Base-by-base conservation (phyloP, 2,329 filamentous ascomycete species). In the Xylariaceae sp. region DNA sequence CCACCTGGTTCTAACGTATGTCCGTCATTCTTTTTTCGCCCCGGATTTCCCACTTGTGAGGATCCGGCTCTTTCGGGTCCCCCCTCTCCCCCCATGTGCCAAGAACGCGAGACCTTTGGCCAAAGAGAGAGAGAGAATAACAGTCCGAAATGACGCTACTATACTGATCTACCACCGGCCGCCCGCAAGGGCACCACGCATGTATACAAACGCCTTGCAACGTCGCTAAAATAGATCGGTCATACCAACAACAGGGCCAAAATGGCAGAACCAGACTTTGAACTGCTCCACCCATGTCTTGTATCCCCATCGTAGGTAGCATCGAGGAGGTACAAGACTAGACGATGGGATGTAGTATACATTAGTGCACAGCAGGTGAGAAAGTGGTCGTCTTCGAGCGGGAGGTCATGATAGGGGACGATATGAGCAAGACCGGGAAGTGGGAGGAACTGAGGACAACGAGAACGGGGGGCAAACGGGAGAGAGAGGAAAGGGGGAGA, bases 161-260 rank as follows among this genome's bases (percentile, higher is more conserved):
- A 62, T 56, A 53, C 55, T 30, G 49, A 58, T 58, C 59, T 54
- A 35, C 62, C 50, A 23, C 53, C 23, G 23, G 23, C 23, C 23
- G 23, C 4, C 48, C 50, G 47, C 37, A 53, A 58, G 53, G 58
- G 54, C 50, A 58, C 17, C 49, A 53, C 55, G 55, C 61, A 54
- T 41, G 37, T 39, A 39, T 15, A 49, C 53, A 45, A 30, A 59
- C 53, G 60, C 56, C 64, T 65, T 66, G 62, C 59, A 63, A 66
- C 62, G 60, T 66, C 64, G 56, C 64, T 66, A 66, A 65, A 63
- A 60, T 59, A 62, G 55, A 58, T 60, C 60, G 56, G 49, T 51
- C 48, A 58, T 49, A 51, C 53, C 56, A n/a, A 49, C 17, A 30
- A 8, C n/a, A n/a, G n/a, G 45, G 18, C 45, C 47, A 49, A 30